Conservation (phyloP, 2,329 filamentous ascomycete genomes). For the Tolypocladium guangdongense region DNA sequence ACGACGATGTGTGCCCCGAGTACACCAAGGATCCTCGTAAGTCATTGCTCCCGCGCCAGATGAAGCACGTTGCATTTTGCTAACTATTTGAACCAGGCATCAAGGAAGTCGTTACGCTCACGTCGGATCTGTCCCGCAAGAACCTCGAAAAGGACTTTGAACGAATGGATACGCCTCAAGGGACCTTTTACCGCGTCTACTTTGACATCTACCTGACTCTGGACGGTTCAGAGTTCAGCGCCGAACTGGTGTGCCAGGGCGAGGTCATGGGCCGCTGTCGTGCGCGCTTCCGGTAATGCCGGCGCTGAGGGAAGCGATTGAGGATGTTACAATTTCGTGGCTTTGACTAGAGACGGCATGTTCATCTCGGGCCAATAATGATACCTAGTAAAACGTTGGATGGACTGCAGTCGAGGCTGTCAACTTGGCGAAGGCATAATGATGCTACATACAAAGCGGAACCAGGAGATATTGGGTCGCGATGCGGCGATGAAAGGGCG, state of each 20-base stretch:
- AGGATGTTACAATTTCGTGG: background rate
- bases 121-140: conserved; percentile 92
- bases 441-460: background rate
- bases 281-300: conserved; percentile 62
- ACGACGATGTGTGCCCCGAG: conserved; percentile 95
- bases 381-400: conserved; percentile 3
- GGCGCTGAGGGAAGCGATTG: background rate
- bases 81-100: conserved; percentile 53
- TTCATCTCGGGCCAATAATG: background rate
- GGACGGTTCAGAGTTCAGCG: conserved; percentile 95
- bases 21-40: conserved; percentile 99
- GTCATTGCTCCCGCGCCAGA: conserved; percentile 26
- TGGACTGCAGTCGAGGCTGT: background rate
- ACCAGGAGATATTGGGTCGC: background rate
- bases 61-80: conserved; percentile 2
- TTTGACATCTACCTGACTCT: conserved; percentile 82
- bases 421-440: background rate
- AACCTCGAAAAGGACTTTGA: conserved; percentile 99
- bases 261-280: conserved; percentile 98
- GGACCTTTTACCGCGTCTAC: conserved; percentile 82
- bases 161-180: conserved; percentile 96
- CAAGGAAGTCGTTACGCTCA: conserved; percentile 97
- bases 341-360: conserved; percentile 1
- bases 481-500: background rate
- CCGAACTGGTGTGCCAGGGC: conserved; percentile 96